Base-by-base conservation (phyloP, 176 grass and related monocot genomes). In the Carex scoparia region DNA sequence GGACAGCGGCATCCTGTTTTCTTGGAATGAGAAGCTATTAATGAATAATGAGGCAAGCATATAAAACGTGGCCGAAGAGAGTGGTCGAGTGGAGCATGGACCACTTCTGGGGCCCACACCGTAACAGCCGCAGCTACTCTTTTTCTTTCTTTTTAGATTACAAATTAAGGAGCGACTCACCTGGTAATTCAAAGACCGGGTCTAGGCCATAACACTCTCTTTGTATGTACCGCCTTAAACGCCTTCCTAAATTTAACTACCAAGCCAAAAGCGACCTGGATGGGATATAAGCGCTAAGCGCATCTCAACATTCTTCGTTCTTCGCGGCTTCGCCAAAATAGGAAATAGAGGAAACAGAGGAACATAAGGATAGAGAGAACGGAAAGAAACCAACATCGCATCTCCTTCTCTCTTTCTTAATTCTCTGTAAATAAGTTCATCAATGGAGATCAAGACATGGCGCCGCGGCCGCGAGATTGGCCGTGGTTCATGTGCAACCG, bases 401-500 rank as follows among this genome's bases (percentile, higher is more conserved):
- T 63, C 11, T 76, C 48, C 31, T 3, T 53, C 2, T 63, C 35
- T 83, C 63, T 69, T 40, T 83, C 63, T 69, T 35, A 1, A 2
- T 23, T 83, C 63, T 83, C 9, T 66, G 13, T 31, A 18, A 40
- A 40, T 4, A 40, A 55, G 3, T 53, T 53, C 27, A 63, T 58
- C 61, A 30, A 83, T 83, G 81, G 61, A 67, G 65, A 55, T 55
- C 49, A 67, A 67, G 18, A 46, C 55, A 28, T 83, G 81, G 81
- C 28, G 42, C 12, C 59, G 61, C 1, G 63, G 63, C 59, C 18
- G 19, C 8, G 23, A 46, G 59, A 64, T 83, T 16, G 81, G 81
- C 7, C 27, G 40, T 0, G 63, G 81, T 1, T 53, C 81, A 18
- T 67, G 62, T 5, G 81, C 81, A 3, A 33, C 46, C 3, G 61